These are phyloP conservation scores for Claviceps maximensis DNA, from an alignment of 2,329 filamentous ascomycete species.

Conservation along the genomic window DNA sequence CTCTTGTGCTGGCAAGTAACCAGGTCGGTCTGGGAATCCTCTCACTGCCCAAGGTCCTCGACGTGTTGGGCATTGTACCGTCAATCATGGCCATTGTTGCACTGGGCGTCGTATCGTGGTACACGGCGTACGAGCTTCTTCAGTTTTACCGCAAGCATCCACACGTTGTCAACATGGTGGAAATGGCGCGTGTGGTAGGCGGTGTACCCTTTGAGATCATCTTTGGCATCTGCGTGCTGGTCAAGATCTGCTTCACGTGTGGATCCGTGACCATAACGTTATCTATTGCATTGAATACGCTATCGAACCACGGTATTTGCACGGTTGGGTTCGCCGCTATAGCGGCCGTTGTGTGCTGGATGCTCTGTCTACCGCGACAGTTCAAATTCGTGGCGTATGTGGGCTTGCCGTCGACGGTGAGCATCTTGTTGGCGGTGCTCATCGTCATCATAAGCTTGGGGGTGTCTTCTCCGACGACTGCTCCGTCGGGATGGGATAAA, in stretches of 20 bases:
- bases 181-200: conserved; percentile 46
- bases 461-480: conserved; percentile 16
- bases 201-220: conserved; percentile 14
- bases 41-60: conserved; percentile 60
- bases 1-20: conserved; percentile 20
- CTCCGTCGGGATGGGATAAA: conserved; percentile 16
- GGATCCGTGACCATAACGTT: conserved; percentile 54
- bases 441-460: conserved; percentile 25
- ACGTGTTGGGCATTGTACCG: conserved; percentile 52
- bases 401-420: conserved; percentile 20
- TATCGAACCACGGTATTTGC: conserved; percentile 47
- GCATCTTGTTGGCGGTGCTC: conserved; percentile 21
- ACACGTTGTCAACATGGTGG: conserved; percentile 56
- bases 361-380: conserved; percentile 53
- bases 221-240: conserved; percentile 46
- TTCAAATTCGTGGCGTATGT: conserved; percentile 32
- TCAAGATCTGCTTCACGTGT: conserved; percentile 64
- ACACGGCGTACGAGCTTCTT: conserved; percentile 35
- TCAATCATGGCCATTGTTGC: conserved; percentile 57
- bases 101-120: conserved; percentile 52
- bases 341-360: too few species aligned
- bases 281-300: conserved; percentile 56
- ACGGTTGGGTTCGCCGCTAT: conserved; percentile 57
- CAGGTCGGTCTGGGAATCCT: conserved; percentile 34
- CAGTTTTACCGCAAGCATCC: conserved; percentile 57